These are phyloP conservation scores for Lepidium aucheri DNA, from an alignment of 345 rosid species.

Conservation along the genomic window DNA sequence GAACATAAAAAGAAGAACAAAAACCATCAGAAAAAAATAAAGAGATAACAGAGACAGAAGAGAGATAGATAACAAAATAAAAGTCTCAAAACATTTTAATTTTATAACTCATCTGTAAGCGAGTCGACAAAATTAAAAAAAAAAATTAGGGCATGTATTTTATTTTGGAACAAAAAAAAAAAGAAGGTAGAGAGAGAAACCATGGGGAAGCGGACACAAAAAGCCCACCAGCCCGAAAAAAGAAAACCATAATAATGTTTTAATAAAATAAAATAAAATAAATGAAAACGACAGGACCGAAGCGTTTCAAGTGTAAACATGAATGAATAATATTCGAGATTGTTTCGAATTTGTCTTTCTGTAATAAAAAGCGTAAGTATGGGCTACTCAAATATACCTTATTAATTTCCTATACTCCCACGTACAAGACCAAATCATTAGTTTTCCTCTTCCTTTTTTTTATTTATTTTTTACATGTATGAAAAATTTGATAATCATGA, in stretches of 20 bases:
- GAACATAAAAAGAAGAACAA: conserved; percentile 4
- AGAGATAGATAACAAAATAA: conserved; percentile 16
- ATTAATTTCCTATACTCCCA: neutral
- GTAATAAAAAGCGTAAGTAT: conserved; percentile 11
- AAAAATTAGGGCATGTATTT: neutral
- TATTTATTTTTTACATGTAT: neutral
- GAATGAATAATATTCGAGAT: conserved; percentile 1
- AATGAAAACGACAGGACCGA: neutral
- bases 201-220: conserved; percentile 28
- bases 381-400: conserved; percentile 14
- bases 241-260: conserved; percentile 8
- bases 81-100: neutral
- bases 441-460: conserved; percentile 17
- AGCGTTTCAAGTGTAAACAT: neutral
- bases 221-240: conserved; percentile 28
- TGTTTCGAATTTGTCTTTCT: conserved; percentile 25
- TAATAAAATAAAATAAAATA: neutral
- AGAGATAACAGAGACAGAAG: neutral
- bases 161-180: neutral
- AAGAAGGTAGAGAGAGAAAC: neutral
- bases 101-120: conserved; percentile 5
- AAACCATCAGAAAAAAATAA: neutral
- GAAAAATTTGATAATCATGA: conserved; percentile 3
- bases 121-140: too few relatives aligned
- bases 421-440: conserved; percentile 29